Evolutionary conservation across 768 basidiomycete species (phyloP), one percentile per base, ranked within the genome.

Genomic region (Lentinula sp.): DNA sequence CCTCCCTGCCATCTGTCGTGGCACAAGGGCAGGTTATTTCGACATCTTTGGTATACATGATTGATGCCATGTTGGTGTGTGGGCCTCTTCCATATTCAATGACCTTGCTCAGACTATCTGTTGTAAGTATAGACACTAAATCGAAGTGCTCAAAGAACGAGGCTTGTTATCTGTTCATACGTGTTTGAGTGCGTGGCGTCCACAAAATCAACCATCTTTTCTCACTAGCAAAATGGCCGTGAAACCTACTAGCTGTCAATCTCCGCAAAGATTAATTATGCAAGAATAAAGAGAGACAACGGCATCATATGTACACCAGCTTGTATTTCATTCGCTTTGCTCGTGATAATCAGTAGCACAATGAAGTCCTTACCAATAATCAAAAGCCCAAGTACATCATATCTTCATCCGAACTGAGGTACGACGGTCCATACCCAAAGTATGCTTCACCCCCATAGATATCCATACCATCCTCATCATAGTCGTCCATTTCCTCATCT

Each of bases 51-150:
- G 23, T 2, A 23, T 23, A 23, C 2, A 23, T 23, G 23, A 23
- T 23, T 23, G 23, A 23, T 23, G 23, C 23, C 23, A 23, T 23
- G 23, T 23, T 23, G 23, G 23, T 23, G 23, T 23, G 2, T 23
- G 23, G 23, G 23, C 23, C 23, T 23, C 23, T 1, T 23, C 23
- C 23, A 23, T 23, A 23, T 23, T 23, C 23, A 23, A 81, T 71
- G 16, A 74, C 65, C 4, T 80, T 78, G 43, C 68, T 68, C 2
- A 75, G 75, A 28, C 70, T 70, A 28, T 79, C 76, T 39, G 74
- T 63, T 7, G 74, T 76, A 21, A 82, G 72, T 23, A 23, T 18
- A 84, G 69, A 65, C 82, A 84, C 70, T 78, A 80, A 43, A 83
- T 82, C 23, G 77, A 70, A 0, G 79, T 81, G 23, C 74, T 75